phyloP scores from a whole-genome alignment of 2,329 filamentous ascomycete genomes.

The Paramyrothecium sp. region DNA sequence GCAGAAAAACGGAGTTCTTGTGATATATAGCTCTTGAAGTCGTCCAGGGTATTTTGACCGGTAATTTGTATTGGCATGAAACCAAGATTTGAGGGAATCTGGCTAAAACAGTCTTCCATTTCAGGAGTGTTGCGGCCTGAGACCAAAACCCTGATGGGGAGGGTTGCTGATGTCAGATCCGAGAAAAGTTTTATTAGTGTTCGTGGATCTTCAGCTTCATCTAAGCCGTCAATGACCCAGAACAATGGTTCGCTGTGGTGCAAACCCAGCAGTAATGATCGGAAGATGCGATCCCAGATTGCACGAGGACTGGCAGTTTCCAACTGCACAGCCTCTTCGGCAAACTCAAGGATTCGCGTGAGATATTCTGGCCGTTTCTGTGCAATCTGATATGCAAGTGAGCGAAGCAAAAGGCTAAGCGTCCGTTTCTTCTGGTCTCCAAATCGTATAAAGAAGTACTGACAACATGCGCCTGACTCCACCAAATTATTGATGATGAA shows the following conservation, averaged over 20 bases:
- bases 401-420: conserved; percentile 21
- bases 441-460: conserved; percentile 23
- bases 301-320: conserved; percentile 17
- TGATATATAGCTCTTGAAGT: conserved; percentile 15
- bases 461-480: conserved; percentile 7
- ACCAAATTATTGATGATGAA: conserved; percentile 26
- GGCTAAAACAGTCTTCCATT: conserved; percentile 12
- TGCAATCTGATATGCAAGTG: conserved; percentile 29
- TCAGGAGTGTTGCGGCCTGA: conserved; percentile 24
- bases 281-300: conserved; percentile 31
- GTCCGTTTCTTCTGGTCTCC: conserved; percentile 16
- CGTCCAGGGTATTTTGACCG: conserved; percentile 7
- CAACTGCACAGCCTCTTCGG: conserved; percentile 18
- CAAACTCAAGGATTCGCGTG: conserved; percentile 18
- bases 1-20: conserved; percentile 11
- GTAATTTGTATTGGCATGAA: conserved; percentile 8
- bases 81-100: conserved; percentile 3
- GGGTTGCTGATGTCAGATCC: conserved; percentile 11
- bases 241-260: conserved; percentile 22
- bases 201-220: conserved; percentile 14
- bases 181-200: conserved; percentile 24
- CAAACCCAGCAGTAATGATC: conserved; percentile 23
- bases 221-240: conserved; percentile 20
- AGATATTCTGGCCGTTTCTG: conserved; percentile 11
- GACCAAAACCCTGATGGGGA: conserved; percentile 26